phyloP scores from a whole-genome alignment of 345 rosid species.

The Syzygium oleosum region DNA sequence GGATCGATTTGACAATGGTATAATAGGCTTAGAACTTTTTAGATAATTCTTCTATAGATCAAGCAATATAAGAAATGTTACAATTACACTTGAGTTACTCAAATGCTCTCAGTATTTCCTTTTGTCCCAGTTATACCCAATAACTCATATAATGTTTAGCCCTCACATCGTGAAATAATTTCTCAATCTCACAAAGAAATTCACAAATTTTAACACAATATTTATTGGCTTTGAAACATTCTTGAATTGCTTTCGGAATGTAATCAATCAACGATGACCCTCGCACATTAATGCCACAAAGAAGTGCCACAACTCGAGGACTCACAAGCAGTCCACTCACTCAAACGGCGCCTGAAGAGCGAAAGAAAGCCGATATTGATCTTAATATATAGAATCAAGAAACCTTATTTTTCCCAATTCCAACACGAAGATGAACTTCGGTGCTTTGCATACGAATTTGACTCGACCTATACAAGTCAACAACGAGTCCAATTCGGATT shows the following conservation, averaged over 20 bases:
- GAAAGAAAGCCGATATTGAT: background rate
- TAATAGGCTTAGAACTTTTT: no score
- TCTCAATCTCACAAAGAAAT: background rate
- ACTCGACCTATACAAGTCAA: background rate
- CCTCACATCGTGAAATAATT: background rate
- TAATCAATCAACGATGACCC: background rate
- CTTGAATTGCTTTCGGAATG: background rate
- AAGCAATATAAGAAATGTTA: no score
- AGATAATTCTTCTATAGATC: no score
- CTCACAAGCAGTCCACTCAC: background rate
- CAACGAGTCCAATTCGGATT: background rate
- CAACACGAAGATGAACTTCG: background rate
- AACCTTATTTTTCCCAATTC: background rate
- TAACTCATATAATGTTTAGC: background rate
- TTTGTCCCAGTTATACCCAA: fast-evolving
- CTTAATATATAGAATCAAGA: background rate
- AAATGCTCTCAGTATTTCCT: no score
- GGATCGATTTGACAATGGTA: no score
- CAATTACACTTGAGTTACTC: no score
- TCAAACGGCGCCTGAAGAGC: background rate
- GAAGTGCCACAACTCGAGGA: background rate
- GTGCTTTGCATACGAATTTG: background rate
- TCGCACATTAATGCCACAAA: background rate
- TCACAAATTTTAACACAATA: background rate
- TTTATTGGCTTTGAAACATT: background rate